Percentiles rank a stretch among this genome's conserved stretches.
Conservation (phyloP, 495 filamentous ascomycete genomes). For the Opeltia flavorubescens region DNA sequence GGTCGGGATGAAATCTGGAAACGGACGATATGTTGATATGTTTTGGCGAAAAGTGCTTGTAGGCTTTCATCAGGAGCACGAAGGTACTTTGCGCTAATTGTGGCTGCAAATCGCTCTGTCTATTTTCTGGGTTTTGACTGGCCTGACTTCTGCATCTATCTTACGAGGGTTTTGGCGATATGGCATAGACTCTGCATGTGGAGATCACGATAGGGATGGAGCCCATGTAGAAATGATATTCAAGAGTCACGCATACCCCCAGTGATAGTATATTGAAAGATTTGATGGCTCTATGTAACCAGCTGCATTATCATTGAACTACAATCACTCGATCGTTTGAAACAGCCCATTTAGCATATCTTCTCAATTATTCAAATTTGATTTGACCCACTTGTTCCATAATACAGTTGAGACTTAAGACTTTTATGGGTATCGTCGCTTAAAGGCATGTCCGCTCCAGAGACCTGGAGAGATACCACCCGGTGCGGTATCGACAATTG, state of each 20-base stretch:
- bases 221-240: conserved; percentile 15
- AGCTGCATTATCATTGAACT: no score
- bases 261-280: neutral
- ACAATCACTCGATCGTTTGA: no score
- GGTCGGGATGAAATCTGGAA: neutral
- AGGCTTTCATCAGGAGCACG: neutral
- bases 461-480: no score
- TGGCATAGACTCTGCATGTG: conserved; percentile 10
- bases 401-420: no score
- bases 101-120: conserved; percentile 8
- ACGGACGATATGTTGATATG: neutral
- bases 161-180: conserved; percentile 5
- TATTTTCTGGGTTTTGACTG: conserved; percentile 9
- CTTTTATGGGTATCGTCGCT: no score
- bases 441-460: no score
- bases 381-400: no score
- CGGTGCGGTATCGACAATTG: conserved; percentile 51
- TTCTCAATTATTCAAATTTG: no score
- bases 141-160: conserved; percentile 9
- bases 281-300: no score
- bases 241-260: conserved; percentile 3
- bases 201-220: conserved; percentile 8
- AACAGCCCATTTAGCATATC: no score
- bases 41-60: neutral
- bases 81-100: neutral